Conservation (phyloP, 345 rosid genomes). For the Triadica sebifera region DNA sequence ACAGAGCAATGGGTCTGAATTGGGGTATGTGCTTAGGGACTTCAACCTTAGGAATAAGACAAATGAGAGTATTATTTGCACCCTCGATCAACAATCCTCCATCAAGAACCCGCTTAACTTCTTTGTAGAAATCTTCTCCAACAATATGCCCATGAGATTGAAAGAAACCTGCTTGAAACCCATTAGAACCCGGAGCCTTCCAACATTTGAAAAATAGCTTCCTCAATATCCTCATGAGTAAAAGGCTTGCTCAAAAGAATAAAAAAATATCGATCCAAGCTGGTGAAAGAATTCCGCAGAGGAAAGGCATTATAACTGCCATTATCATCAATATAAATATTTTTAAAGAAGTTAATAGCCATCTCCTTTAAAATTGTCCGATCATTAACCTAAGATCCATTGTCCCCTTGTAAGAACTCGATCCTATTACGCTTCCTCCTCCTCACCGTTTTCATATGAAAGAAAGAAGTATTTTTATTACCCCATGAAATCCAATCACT, state of each 20-base stretch:
- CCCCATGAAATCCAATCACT: neutral
- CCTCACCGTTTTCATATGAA: neutral
- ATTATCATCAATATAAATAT: neutral
- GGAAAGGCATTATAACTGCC: rapidly evolving
- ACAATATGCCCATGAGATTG: neutral
- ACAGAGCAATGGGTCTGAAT: neutral
- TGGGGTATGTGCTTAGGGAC: neutral
- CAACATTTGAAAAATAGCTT: neutral
- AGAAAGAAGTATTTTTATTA: neutral
- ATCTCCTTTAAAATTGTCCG: no score
- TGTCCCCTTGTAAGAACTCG: no score
- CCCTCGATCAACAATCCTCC: neutral
- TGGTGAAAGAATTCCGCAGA: neutral
- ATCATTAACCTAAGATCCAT: neutral
- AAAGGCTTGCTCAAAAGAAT: no score
- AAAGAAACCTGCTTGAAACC: neutral
- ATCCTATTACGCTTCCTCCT: neutral
- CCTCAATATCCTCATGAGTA: neutral
- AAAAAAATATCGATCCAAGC: no score
- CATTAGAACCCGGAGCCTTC: neutral
- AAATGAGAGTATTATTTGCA: neutral
- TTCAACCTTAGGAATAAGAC: neutral
- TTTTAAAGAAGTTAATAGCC: neutral
- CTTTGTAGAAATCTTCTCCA: neutral
- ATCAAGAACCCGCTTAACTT: neutral